phyloP scores from a whole-genome alignment of 345 rosid species.

The Lepidium aucheri region DNA sequence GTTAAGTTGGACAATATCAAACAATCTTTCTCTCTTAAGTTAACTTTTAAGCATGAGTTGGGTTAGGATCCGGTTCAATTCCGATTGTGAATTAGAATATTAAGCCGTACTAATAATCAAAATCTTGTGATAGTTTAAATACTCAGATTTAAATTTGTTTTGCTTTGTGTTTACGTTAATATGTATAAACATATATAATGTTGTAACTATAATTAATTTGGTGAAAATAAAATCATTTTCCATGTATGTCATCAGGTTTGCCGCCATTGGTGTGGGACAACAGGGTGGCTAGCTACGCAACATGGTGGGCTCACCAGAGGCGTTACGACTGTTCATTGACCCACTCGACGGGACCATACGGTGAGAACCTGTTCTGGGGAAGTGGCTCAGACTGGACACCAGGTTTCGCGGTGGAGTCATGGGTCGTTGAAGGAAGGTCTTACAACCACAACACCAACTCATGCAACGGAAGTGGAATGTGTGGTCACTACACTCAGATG shows the following conservation, averaged over 20 bases:
- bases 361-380: conserved; percentile 97
- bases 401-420: conserved; percentile 51
- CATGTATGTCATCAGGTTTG: conserved; percentile 32
- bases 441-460: conserved; percentile 51
- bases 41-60: too few species aligned
- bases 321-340: conserved; percentile 51
- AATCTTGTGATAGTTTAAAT: too few species aligned
- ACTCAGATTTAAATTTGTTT: not conserved
- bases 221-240: conserved; percentile 6
- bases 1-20: too few species aligned
- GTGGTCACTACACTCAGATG: conserved; percentile 93
- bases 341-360: conserved; percentile 79
- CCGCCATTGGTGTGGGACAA: conserved; percentile 53
- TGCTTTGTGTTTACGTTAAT: not conserved
- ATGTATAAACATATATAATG: not conserved
- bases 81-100: too few species aligned
- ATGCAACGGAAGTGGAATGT: conserved; percentile 43
- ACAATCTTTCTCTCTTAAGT: too few species aligned
- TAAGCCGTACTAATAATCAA: too few species aligned
- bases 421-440: conserved; percentile 59
- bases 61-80: too few species aligned
- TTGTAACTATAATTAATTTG: not conserved
- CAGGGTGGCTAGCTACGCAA: conserved; percentile 42
- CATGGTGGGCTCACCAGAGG: conserved; percentile 57
- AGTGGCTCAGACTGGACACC: conserved; percentile 71